phyloP scores from a whole-genome alignment of 2,329 filamentous ascomycete genomes.

The Ophiognomonia clavigignenti-juglandacearum region DNA sequence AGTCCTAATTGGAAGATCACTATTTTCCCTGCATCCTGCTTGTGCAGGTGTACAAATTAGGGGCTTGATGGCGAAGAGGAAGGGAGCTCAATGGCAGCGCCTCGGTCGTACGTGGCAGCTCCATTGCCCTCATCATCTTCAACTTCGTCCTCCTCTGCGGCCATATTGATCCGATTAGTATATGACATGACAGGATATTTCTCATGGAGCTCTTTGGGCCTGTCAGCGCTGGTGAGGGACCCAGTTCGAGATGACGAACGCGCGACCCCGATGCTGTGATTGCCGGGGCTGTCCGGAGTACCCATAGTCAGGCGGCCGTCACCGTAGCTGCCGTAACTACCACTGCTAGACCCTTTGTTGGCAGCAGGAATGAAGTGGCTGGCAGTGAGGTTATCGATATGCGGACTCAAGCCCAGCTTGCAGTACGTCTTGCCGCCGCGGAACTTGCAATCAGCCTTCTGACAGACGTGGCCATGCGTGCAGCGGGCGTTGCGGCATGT shows the following conservation, averaged over 20 bases:
- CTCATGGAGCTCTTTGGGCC: too few relatives aligned
- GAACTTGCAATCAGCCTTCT: constrained; percentile 25
- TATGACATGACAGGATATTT: too few relatives aligned
- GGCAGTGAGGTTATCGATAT: constrained; percentile 19
- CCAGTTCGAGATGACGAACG: too few relatives aligned
- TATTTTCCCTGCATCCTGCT: too few relatives aligned
- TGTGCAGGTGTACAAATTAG: too few relatives aligned
- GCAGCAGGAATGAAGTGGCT: constrained; percentile 3
- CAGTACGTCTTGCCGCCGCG: constrained; percentile 26
- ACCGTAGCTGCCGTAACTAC: background rate
- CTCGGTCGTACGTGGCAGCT: background rate
- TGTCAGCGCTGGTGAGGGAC: too few relatives aligned
- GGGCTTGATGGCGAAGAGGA: too few relatives aligned
- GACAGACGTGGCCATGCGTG: constrained; percentile 27
- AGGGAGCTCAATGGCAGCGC: too few relatives aligned
- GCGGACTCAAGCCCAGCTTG: constrained; percentile 20
- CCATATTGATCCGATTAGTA: too few relatives aligned
- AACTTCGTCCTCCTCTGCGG: background rate
- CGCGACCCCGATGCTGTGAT: too few relatives aligned
- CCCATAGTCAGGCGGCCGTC: background rate
- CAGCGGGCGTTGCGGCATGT: constrained; percentile 22
- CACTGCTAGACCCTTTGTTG: background rate
- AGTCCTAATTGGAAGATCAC: too few relatives aligned
- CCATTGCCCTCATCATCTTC: background rate
- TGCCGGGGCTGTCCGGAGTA: background rate